A percentile compares a stretch with the other conserved stretches of the same genome.
Conservation (phyloP, 2,329 filamentous ascomycete genomes). For the Xylariaceae sp. region DNA sequence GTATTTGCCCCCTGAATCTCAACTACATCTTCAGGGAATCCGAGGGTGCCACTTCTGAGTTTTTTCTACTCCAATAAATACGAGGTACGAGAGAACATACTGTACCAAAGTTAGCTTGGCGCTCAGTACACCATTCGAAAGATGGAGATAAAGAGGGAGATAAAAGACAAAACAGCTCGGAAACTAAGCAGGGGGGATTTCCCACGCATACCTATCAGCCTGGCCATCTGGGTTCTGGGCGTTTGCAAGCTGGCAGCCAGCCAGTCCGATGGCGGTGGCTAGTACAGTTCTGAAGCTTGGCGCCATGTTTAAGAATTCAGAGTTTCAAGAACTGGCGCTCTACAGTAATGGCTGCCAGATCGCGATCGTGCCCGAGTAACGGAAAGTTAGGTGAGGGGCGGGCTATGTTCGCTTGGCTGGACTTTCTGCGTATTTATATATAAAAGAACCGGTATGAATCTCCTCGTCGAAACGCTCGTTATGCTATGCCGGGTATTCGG, state of each 20-base stretch:
- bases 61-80: background rate
- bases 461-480: background rate
- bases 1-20: background rate
- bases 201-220: conserved; percentile 19
- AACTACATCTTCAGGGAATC: background rate
- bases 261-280: conserved; percentile 9
- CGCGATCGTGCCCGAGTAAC: background rate
- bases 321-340: background rate
- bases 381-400: background rate
- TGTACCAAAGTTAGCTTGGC: conserved; percentile 8
- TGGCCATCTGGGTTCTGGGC: conserved; percentile 19
- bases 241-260: conserved; percentile 14
- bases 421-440: conserved; percentile 11
- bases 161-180: background rate
- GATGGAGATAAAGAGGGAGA: background rate
- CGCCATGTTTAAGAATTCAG: conserved; percentile 10
- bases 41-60: background rate
- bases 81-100: conserved; percentile 7
- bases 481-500: conserved; percentile 1
- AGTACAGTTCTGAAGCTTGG: conserved; percentile 16
- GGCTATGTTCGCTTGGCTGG: background rate
- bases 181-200: background rate
- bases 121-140: background rate
- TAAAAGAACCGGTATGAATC: background rate
- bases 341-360: background rate